Base-by-base conservation (phyloP, 352 stramenopile species). In the Phytophthora crassamura region DNA sequence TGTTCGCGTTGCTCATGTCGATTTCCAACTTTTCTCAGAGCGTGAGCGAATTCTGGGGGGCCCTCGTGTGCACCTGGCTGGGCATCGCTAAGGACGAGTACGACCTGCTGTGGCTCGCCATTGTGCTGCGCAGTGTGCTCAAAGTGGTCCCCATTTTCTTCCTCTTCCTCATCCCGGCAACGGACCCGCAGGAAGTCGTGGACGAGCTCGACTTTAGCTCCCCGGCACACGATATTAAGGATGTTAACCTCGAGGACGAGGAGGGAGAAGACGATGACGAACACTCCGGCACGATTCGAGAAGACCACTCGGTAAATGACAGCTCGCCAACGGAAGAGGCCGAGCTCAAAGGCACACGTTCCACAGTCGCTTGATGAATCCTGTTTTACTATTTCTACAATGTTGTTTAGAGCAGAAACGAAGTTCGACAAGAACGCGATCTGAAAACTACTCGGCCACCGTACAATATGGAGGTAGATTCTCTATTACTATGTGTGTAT, bases 1-100 rank as follows among this genome's bases (percentile, higher is more conserved):
- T 99, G 9, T 99, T 99, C 82, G 97, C 96, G 6, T 83, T 97
- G 39, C 79, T 99, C 47, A 99, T 99, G 97, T 98, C 89, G 1
- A 98, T 99, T 58, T 98, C 96, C 62, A 99, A 99, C 80, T 95
- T 97, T 49, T 97, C 93, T 22, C 91, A 82, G 40, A 96, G 94
- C 34, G 72, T 98, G 18, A 97, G 94, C 16, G 95, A 94, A 33
- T 97, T 99, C 71, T 86, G 97, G 70, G 94, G 95, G 1, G 94
- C 95, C 8, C 63, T 90, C 9, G 80, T 99, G 22, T 98, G 94
- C 54, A 83, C 91, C 12, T 72, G 75, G 39, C 74, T 98, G 8
- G 90, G 89, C 9, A 95, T 99, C 40, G 85, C 86, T 28, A 95
- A 97, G 69, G 86, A 79, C 64, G 81, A 95, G 67, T 99, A 98